phyloP scores from a whole-genome alignment of 2,329 filamentous ascomycete genomes.

The Colletotrichum tamarilloi region DNA sequence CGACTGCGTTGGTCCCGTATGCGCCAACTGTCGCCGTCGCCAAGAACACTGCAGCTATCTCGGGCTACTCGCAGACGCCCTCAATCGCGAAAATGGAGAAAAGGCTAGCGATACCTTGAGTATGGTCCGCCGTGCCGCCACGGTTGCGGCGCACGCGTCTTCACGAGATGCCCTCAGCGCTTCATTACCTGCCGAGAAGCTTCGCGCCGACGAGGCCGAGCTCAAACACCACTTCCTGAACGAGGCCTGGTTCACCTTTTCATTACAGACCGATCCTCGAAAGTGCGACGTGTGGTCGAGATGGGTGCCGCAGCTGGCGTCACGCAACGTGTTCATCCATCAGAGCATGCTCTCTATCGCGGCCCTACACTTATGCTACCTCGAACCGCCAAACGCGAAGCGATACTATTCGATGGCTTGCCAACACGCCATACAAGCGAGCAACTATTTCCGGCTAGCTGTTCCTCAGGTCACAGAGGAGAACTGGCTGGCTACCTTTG shows the following conservation, averaged over 20 bases:
- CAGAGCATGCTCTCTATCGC: conserved; percentile 36
- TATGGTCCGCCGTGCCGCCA: conserved; percentile 33
- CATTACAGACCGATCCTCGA: conserved; percentile 24
- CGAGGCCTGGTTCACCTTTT: conserved; percentile 36
- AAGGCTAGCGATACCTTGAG: conserved; percentile 19
- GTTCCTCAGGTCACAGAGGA: conserved; percentile 33
- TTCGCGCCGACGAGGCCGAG: conserved; percentile 34
- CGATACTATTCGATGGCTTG: conserved; percentile 36
- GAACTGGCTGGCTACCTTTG: conserved; percentile 34
- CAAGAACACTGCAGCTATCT: conserved; percentile 37
- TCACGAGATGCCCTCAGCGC: conserved; percentile 29
- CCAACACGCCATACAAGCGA: conserved; percentile 34
- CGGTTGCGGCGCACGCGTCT: conserved; percentile 32
- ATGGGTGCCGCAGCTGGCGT: conserved; percentile 34
- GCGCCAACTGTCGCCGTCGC: conserved; percentile 33
- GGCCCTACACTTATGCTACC: conserved; percentile 35
- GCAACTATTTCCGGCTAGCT: conserved; percentile 34
- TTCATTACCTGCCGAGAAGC: conserved; percentile 33
- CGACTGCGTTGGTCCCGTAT: conserved; percentile 34
- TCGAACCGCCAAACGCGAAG: conserved; percentile 31
- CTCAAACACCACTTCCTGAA: conserved; percentile 36
- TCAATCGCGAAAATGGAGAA: conserved; percentile 33
- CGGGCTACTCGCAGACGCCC: conserved; percentile 30
- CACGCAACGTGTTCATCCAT: conserved; percentile 32
- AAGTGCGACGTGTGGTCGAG: conserved; percentile 36